A percentile compares a stretch with the other conserved stretches of the same genome.
Conservation (phyloP, 495 filamentous ascomycete species). For the Aspergillus leporis region DNA sequence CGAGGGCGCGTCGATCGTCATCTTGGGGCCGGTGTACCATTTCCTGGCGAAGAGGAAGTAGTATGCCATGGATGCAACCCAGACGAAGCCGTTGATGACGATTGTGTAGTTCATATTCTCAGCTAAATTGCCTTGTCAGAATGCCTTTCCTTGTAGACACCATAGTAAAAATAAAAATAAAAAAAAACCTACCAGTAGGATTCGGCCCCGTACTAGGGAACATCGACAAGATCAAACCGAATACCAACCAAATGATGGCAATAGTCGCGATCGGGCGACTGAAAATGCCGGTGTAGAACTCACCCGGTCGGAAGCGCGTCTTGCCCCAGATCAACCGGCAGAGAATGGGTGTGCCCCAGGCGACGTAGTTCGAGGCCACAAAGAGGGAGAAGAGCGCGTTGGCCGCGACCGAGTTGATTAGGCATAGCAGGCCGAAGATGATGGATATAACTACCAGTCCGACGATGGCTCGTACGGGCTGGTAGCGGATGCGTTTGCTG, state of each 20-base stretch:
- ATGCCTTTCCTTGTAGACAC: too few relatives aligned
- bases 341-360: slow-evolving; percentile 60
- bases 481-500: slow-evolving; percentile 50
- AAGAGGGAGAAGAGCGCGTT: slow-evolving; percentile 60
- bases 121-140: too few relatives aligned
- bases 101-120: slow-evolving; percentile 65
- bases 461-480: slow-evolving; percentile 57
- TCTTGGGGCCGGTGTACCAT: slow-evolving; percentile 74
- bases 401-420: slow-evolving; percentile 57
- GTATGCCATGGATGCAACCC: slow-evolving; percentile 60
- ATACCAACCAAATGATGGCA: slow-evolving; percentile 54
- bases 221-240: slow-evolving; percentile 55
- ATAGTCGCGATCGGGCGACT: slow-evolving; percentile 51
- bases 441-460: slow-evolving; percentile 52
- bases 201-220: slow-evolving; percentile 55
- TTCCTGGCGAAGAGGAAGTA: slow-evolving; percentile 65
- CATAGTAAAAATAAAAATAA: slow-evolving; percentile 1
- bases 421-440: slow-evolving; percentile 54
- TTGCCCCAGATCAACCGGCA: slow-evolving; percentile 60
- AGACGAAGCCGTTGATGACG: slow-evolving; percentile 64
- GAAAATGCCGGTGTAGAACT: slow-evolving; percentile 54
- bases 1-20: slow-evolving; percentile 54
- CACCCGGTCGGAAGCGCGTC: slow-evolving; percentile 56
- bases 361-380: slow-evolving; percentile 58
- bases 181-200: slow-evolving; percentile 41